Evolutionary conservation across 371 early-diverging fungal genomes (phyloP), one percentile per base, ranked within the genome.

Genomic region (Mucor saturninus): DNA sequence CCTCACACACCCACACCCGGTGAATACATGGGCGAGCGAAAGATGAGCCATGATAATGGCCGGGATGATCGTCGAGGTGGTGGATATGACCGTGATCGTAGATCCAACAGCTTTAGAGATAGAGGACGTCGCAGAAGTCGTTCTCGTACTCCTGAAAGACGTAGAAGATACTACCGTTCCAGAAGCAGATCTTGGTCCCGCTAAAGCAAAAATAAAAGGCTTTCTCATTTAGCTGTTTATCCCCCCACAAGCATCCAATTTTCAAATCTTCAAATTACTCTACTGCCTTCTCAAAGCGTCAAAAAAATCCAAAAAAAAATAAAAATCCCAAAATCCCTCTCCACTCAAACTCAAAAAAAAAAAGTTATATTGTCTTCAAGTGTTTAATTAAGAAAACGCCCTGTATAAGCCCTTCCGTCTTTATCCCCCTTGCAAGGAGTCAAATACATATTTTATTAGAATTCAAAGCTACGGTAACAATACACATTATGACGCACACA

Each of bases 1-100:
- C 77, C 90, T 30, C 91, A 91, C 67, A 75, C 79, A 26, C 83
- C 90, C 39, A 89, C 89, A 43, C 91, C 90, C 43, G 92, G 92
- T 55, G 77, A 77, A 62, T 90, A 90, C 70, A 85, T 83, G 85
- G 89, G 89, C 31, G 83, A 84, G 65, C 76, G 72, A 54, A 66
- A 67, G 31, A 50, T 50, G 31, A 28, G 29, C 30, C 50, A 46
- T 46, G 46, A 46, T 21, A 21, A 21, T 26, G 21, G 46, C 21
- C 4, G 46, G 5, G 46, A 7, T 46, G 46, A 46, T 46, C 26
- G 26, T 46, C 21, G 46, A 4, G 21, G 46, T 21, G 37, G 50
- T 38, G 50, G 62, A 15, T 62, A 63, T 57, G 59, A 69, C 26
- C 65, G 72, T 54, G 63, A 69, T 59, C 63, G 69, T 37, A 28